Base-by-base conservation (phyloP, 345 rosid genomes). In the Eucalyptus polybractea region DNA sequence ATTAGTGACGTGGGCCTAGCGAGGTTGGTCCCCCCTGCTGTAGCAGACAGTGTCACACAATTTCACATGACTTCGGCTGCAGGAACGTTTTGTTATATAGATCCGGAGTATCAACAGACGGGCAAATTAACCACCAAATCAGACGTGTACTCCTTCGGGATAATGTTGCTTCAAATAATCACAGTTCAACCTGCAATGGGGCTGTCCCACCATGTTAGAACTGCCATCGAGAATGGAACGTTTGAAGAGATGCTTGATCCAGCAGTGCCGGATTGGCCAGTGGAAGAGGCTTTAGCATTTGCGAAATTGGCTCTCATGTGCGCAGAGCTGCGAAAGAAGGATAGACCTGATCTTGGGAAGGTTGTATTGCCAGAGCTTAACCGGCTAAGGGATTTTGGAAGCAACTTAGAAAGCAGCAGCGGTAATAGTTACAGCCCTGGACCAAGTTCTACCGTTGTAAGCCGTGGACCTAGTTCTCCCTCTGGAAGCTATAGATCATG, bases 1-100 rank as follows among this genome's bases (percentile, higher is more conserved):
- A 97, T 97, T 50, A 95, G 99, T 88, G 99, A 97, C 89, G 99
- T 96, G 86, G 99, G 99, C 89, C 97, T 97, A 10, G 99, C 99
- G 45, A 92, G 99, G 93, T 88, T 97, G 90, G 99, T 96, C 89
- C 99, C 99, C 1, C 96, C 95, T 80, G 92, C 99, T 4, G 93
- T 97, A 58, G 99, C 96, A 22, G 91, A 97, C 88, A 92, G 90
- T 54, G 98, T 97, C 81, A 97, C 99, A 7, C 99, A 96, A 56
- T 96, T 94, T 92, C 94, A 95, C 94, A 91, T 97, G 96, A 97
- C 99, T 90, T 93, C 97, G 50, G 99, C 99, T 58, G 99, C 99
- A 17, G 99, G 99, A 54, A 96, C 99, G 25, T 95, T 97, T 87
- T 96, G 98, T 93, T 97, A 97, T 90, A 96, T 96, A 51, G 99